Percentiles rank a stretch among this genome's conserved stretches.
phyloP scores from a whole-genome alignment of 2,329 filamentous ascomycete species.

The Aspergillus candidus region DNA sequence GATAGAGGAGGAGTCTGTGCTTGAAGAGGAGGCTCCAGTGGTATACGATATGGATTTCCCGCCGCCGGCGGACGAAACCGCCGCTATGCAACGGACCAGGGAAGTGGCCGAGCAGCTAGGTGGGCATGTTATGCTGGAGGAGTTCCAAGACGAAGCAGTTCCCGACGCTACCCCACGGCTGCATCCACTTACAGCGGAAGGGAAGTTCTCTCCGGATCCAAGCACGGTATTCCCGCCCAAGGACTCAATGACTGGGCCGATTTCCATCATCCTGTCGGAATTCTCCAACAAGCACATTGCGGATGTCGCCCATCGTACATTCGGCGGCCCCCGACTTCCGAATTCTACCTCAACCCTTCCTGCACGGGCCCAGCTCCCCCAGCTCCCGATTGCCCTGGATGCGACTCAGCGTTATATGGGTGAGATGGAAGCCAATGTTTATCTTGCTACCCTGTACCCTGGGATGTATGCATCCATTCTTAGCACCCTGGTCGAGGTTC shows the following conservation, averaged over 20 bases:
- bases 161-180: constrained; percentile 48
- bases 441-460: constrained; percentile 54
- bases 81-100: constrained; percentile 28
- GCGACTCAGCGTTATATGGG: constrained; percentile 53
- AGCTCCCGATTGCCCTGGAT: constrained; percentile 53
- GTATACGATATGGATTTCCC: constrained; percentile 27
- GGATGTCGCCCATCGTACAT: constrained; percentile 63
- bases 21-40: constrained; percentile 19
- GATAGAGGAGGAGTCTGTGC: constrained; percentile 14
- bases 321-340: constrained; percentile 72
- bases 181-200: constrained; percentile 68
- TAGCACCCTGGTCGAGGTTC: constrained; percentile 53
- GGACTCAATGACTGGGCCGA: constrained; percentile 62
- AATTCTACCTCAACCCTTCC: constrained; percentile 67
- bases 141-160: constrained; percentile 37
- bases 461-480: constrained; percentile 54
- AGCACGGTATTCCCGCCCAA: constrained; percentile 70
- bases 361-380: constrained; percentile 43
- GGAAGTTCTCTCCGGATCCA: constrained; percentile 68
- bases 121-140: constrained; percentile 39
- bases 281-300: constrained; percentile 69
- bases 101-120: constrained; percentile 37
- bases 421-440: constrained; percentile 57
- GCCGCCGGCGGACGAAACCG: constrained; percentile 22
- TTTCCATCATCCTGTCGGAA: constrained; percentile 61